Evolutionary conservation across 106 monocot genomes (phyloP), one percentile per base, ranked within the genome.

Genomic region (Dactylorhiza incarnata): DNA sequence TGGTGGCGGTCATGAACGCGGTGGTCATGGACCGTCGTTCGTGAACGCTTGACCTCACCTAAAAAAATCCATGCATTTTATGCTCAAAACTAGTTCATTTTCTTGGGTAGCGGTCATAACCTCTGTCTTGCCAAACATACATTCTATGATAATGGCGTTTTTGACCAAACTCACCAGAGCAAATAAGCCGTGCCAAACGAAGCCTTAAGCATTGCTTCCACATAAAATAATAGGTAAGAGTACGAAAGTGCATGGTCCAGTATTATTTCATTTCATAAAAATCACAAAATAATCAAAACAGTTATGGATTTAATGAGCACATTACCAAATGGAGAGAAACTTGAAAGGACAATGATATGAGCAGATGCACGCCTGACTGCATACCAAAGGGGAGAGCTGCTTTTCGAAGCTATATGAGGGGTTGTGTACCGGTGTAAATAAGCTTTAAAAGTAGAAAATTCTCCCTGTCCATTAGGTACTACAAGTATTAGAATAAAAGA

Each of bases 311-410:
- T 77, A 77, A 76, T 13, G 24, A 61, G 46, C 8, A 53, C 12
- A 73, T 89, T 94, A 97, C 97, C 97, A 74, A 93, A 97, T 69
- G 97, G 87, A 77, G 97, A 93, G 83, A 93, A 97, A 84, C 93
- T 93, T 49, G 97, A 97, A n/a, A 97, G 81, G 67, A 93, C 89
- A 66, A 97, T 94, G 81, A 94, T 86, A 77, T 97, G 93, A 58
- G 97, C 91, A 76, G 89, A 87, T 78, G 91, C 93, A 44, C 91
- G 93, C 80, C 93, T 93, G 52, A 97, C 74, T 37, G 91, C 85
- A 85, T 97, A 94, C 91, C 91, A 97, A 76, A 97, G 82, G 19
- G 97, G 91, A 83, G 97, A 97, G 78, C 89, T 97, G 85, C 97
- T 97, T 25, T 78, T 74, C 11, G 94, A 94, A 79, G 97, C 87